A percentile compares a stretch with the other conserved stretches of the same genome.
These are phyloP conservation scores for Adenanthera pavonina DNA, from an alignment of 306 rosid species.

Conservation along the genomic window DNA sequence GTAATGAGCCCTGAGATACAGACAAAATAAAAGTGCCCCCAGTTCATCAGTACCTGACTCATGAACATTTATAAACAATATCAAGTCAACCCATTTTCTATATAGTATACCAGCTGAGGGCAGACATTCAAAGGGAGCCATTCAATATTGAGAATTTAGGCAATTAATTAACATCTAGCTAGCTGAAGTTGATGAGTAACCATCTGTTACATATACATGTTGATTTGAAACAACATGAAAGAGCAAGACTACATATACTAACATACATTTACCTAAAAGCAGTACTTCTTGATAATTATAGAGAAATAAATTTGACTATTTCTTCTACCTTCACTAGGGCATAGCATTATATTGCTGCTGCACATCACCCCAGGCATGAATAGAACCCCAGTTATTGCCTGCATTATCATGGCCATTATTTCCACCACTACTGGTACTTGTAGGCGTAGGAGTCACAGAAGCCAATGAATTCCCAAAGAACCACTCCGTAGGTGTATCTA, in stretches of 20 bases:
- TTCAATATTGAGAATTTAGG: neutral
- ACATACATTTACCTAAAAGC: constrained; percentile 46
- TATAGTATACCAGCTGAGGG: neutral
- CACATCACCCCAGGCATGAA: constrained; percentile 77
- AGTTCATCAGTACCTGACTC: constrained; percentile 9
- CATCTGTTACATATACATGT: constrained; percentile 39
- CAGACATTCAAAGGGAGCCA: neutral
- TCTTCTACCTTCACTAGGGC: constrained; percentile 59
- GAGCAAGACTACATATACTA: constrained; percentile 8
- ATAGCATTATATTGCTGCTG: constrained; percentile 76
- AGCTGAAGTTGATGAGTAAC: constrained; percentile 27
- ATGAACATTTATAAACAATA: constrained; percentile 11
- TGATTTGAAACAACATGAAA: constrained; percentile 38
- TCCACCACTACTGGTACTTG: constrained; percentile 51
- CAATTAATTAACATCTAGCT: constrained; percentile 20
- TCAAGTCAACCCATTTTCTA: neutral
- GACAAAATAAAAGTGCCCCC: constrained; percentile 34
- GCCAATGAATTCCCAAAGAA: constrained; percentile 77
- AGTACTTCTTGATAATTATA: constrained; percentile 7
- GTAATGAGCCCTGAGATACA: constrained; percentile 3
- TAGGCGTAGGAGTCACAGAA: constrained; percentile 57
- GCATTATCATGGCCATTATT: constrained; percentile 41
- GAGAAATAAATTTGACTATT: constrained; percentile 5
- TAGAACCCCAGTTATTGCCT: constrained; percentile 42
- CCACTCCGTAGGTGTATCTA: constrained; percentile 71